phyloP scores from a whole-genome alignment of 2,329 filamentous ascomycete genomes.

The Colletotrichum eleusines region DNA sequence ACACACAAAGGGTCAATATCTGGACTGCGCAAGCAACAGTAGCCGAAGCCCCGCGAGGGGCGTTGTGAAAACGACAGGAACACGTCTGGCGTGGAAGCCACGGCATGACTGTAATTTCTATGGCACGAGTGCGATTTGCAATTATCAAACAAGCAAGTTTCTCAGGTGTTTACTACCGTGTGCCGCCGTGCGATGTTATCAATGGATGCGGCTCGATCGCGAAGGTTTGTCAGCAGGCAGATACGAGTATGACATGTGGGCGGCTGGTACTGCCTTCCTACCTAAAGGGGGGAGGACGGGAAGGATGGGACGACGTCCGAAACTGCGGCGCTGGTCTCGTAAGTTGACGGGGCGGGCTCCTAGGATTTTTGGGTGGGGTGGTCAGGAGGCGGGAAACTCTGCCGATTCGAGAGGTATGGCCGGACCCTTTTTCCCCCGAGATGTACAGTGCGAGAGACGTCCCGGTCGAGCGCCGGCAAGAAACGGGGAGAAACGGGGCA shows the following conservation, averaged over 20 bases:
- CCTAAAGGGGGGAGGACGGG: no score
- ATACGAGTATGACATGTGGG: background rate
- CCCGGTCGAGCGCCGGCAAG: background rate
- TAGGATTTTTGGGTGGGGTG: no score
- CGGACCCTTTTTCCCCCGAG: no score
- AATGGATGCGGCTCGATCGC: background rate
- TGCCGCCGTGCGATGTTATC: background rate
- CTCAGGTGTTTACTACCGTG: background rate
- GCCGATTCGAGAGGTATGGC: no score
- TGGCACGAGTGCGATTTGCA: background rate
- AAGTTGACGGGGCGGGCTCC: background rate
- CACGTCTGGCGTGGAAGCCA: background rate
- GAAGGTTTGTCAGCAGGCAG: background rate
- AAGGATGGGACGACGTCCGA: background rate
- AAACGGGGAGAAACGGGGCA: background rate
- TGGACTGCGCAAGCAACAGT: conserved; percentile 38
- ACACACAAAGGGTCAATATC: conserved; percentile 24
- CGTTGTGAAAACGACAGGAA: background rate
- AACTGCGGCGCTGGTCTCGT: background rate
- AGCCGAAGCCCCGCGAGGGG: conserved; percentile 2
- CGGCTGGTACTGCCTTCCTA: background rate
- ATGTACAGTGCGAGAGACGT: no score
- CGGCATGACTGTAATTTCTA: background rate
- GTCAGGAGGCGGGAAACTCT: no score
- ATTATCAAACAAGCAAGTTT: background rate